Percentiles rank a stretch among this genome's conserved stretches.
phyloP scores from a whole-genome alignment of 148 eudicot genomes.

The Silene latifolia region DNA sequence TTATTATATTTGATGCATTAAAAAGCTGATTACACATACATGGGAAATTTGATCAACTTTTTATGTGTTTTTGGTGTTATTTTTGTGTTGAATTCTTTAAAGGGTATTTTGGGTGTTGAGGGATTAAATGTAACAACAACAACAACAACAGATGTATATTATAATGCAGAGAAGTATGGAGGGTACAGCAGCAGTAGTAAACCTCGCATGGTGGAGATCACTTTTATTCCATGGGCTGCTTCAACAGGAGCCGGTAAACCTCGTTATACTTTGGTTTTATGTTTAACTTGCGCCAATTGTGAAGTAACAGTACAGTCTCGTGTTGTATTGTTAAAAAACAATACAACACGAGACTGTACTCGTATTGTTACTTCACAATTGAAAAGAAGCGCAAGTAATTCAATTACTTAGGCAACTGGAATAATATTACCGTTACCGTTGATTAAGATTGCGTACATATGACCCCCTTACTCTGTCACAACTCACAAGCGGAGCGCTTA shows the following conservation, averaged over 20 bases:
- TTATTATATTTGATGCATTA: not conserved
- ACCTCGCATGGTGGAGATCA: constrained; percentile 60
- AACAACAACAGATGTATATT: constrained; percentile 9
- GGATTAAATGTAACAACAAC: constrained; percentile 29
- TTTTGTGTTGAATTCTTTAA: not conserved
- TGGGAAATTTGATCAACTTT: constrained; percentile 10
- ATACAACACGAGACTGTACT: too few species aligned
- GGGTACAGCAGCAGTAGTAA: not conserved
- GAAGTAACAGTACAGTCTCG: too few species aligned
- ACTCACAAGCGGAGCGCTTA: too few species aligned
- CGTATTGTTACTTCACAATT: too few species aligned
- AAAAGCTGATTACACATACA: constrained; percentile 11
- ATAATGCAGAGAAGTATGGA: constrained; percentile 26
- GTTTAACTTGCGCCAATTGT: too few species aligned
- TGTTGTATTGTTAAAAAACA: too few species aligned
- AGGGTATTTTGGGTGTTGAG: constrained; percentile 22
- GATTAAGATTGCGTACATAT: too few species aligned
- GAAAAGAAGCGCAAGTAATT: too few species aligned
- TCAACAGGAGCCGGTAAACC: constrained; percentile 92
- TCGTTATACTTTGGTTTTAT: too few species aligned
- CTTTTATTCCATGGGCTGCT: constrained; percentile 75
- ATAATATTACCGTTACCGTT: too few species aligned
- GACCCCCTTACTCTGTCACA: not conserved
- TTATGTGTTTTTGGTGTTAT: constrained; percentile 8
- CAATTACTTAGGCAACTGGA: too few species aligned